Evolutionary conservation across 1,284 basidiomycete species (phyloP).

Genomic region (Pascua sp.): DNA sequence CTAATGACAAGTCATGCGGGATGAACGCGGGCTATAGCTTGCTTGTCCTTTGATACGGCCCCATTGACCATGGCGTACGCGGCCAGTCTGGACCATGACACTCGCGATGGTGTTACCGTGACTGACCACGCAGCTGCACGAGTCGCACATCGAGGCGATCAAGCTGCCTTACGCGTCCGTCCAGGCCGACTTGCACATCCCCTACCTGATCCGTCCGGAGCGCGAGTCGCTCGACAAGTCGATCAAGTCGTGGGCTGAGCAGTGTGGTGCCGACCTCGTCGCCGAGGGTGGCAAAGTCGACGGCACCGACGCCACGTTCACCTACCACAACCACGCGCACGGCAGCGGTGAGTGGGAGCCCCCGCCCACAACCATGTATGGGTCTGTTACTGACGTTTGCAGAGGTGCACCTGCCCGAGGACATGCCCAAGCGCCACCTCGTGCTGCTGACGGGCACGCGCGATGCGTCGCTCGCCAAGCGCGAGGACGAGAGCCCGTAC

Average conservation of each 20-base stretch:
- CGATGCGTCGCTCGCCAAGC: slow-evolving; percentile 12
- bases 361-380: too few species aligned
- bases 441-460: slow-evolving; percentile 41
- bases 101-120: not conserved
- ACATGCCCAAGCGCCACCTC: slow-evolving; percentile 24
- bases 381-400: not conserved
- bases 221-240: slow-evolving; percentile 24
- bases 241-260: slow-evolving; percentile 32
- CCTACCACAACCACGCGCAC: slow-evolving; percentile 14
- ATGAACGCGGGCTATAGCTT: not conserved
- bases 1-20: not conserved
- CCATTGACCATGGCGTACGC: not conserved
- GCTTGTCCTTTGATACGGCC: not conserved
- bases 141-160: slow-evolving; percentile 26
- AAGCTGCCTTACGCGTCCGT: slow-evolving; percentile 13
- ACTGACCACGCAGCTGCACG: slow-evolving; percentile 32
- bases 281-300: slow-evolving; percentile 7
- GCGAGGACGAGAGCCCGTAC: slow-evolving; percentile 6
- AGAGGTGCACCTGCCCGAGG: slow-evolving; percentile 14
- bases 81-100: not conserved
- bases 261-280: slow-evolving; percentile 35
- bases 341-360: slow-evolving; percentile 6
- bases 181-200: slow-evolving; percentile 28
- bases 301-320: slow-evolving; percentile 1
- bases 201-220: slow-evolving; percentile 20